Percentiles rank a stretch among this genome's conserved stretches.
phyloP scores from a whole-genome alignment of 2,329 filamentous ascomycete genomes.

The Colletotrichum lini region DNA sequence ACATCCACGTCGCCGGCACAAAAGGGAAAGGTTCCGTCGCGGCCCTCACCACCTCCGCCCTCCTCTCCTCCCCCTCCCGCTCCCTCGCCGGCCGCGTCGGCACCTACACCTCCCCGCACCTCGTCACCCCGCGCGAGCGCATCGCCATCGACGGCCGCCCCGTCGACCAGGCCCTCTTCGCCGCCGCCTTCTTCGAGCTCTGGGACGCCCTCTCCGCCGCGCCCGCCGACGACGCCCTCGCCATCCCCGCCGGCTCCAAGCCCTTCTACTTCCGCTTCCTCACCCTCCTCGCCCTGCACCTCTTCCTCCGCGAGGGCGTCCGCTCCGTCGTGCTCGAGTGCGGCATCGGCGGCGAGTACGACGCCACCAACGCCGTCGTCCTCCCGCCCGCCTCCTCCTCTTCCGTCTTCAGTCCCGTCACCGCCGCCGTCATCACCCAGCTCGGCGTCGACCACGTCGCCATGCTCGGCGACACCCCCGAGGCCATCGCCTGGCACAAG shows the following conservation, averaged over 20 bases:
- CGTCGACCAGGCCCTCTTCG: constrained; percentile 71
- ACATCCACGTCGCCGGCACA: constrained; percentile 79
- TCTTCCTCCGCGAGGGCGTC: constrained; percentile 74
- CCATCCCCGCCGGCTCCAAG: constrained; percentile 55
- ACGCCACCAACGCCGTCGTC: constrained; percentile 78
- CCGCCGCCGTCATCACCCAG: constrained; percentile 74
- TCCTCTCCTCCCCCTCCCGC: constrained; percentile 56
- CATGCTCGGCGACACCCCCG: constrained; percentile 73
- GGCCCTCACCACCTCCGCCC: constrained; percentile 77
- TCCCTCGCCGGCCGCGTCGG: constrained; percentile 66
- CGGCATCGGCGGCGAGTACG: constrained; percentile 77
- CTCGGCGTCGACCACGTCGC: constrained; percentile 79
- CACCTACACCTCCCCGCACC: constrained; percentile 83
- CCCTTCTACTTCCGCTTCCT: constrained; percentile 74
- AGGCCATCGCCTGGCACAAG: constrained; percentile 82
- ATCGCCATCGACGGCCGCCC: constrained; percentile 74
- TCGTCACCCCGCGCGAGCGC: constrained; percentile 77
- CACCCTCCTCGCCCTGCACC: constrained; percentile 77
- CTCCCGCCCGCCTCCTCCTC: constrained; percentile 66
- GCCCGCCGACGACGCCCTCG: constrained; percentile 47
- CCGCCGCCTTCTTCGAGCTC: constrained; percentile 77
- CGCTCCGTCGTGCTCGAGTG: constrained; percentile 76
- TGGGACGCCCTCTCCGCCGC: constrained; percentile 69
- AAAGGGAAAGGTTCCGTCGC: constrained; percentile 81
- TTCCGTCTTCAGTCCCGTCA: constrained; percentile 70